Base-by-base conservation (phyloP, 805 yeast genomes). In the Sungouiozyma ichnusensis region DNA sequence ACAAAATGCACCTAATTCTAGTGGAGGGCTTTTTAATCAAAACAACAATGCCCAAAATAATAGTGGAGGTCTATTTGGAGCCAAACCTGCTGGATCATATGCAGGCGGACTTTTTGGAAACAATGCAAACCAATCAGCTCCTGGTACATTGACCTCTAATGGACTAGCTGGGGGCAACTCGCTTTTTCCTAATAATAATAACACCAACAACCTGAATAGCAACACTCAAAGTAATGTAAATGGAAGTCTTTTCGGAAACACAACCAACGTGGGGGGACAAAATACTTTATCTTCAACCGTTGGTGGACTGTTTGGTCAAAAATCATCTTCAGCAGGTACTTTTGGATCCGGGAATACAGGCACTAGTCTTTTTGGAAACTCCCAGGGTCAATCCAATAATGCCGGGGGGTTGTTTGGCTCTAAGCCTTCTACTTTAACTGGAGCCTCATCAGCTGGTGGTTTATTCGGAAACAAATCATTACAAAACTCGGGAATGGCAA, bases 331-430 rank as follows among this genome's bases (percentile, higher is more conserved):
- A 35, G 37, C 44, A 20, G 37, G 38, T 18, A 18, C 35, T 18
- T 41, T 42, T 44, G 71, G 68, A 18, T 49, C 65, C 41, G 70
- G 68, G 68, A 71, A 17, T 56, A 53, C 44, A 51, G 62, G 53
- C 48, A 47, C 15, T 16, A 31, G 29, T 15, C 16, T 20, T 17
- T 57, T 60, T 11, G 61, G 62, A 48, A 44, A 18, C 31, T 6
- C 20, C 20, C 57, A 36, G 52, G 11, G 9, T 7, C 29, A 24
- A 24, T 24, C 48, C 39, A 41, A 40, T 40, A 33, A 64, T 17
- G 54, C 66, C 20, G 73, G 74, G 33, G 76, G 75, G 3, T 44
- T 69, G 20, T 71, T 71, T 51, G 74, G 75, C 11, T 52, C 50
- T 41, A 42, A 27, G n/a, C 16, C 45, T 6, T 18, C 35, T 9